Conservation (phyloP, 352 stramenopile genomes). For the Globisporangium middletonii region DNA sequence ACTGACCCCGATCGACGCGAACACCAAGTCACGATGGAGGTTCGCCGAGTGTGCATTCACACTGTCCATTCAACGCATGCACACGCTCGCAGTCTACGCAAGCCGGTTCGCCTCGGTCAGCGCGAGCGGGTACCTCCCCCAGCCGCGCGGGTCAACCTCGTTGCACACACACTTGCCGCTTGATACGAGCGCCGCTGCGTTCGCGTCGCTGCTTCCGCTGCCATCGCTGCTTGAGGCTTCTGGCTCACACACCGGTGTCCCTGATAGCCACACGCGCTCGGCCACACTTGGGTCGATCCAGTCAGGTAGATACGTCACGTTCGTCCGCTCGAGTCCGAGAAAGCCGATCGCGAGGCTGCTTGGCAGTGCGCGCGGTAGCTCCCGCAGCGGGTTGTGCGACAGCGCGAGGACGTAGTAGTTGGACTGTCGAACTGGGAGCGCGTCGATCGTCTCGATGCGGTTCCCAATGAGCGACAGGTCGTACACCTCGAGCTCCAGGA, state of each 20-base stretch:
- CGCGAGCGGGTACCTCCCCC: neutral
- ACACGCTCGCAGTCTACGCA: neutral
- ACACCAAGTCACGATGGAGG: too few relatives aligned
- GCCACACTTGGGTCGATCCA: constrained; percentile 10
- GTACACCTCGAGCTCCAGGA: constrained; percentile 6
- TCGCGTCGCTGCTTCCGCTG: neutral
- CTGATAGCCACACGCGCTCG: constrained; percentile 6
- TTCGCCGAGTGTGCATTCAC: too few relatives aligned
- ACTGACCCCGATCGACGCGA: too few relatives aligned
- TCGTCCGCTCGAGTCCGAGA: constrained; percentile 13
- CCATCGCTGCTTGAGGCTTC: neutral
- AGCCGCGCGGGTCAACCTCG: constrained; percentile 8
- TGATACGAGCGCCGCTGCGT: neutral
- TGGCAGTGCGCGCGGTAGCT: constrained; percentile 10
- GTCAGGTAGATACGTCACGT: constrained; percentile 6
- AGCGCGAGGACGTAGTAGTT: constrained; percentile 19
- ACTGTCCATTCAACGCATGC: too few relatives aligned
- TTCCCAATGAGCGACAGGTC: constrained; percentile 15
- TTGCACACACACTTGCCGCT: neutral
- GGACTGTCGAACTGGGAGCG: constrained; percentile 3
- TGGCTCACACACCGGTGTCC: neutral
- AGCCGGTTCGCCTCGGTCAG: neutral
- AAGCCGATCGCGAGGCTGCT: constrained; percentile 12
- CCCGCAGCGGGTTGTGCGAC: constrained; percentile 18
- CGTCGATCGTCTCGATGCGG: neutral